Evolutionary conservation across 2,329 filamentous ascomycete species (phyloP), one percentile per base, ranked within the genome.

Genomic region (Neofusicoccum kwambonambiense): DNA sequence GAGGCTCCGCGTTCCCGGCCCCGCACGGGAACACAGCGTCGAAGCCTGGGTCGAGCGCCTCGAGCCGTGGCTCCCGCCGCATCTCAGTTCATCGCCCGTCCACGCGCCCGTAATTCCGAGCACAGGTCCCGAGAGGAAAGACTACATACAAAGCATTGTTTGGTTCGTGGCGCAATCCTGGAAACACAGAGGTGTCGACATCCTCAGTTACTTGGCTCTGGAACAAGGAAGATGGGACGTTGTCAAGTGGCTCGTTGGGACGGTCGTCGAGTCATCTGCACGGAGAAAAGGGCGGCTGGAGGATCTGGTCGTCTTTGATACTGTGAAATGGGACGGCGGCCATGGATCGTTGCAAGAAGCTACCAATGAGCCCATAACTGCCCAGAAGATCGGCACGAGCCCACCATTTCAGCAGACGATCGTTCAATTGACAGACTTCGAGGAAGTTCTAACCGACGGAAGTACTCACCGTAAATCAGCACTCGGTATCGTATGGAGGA

Each of bases 401-500:
- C 44, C 8, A 15, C 37, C 63, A n/a, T 34, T 54, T 13, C 3
- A 22, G 8, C 37, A 52, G 9, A 60, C 56, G 1, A 12, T 65
- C 17, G 45, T 52, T 11, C 54, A 60, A 47, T 27, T 63, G 39
- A 63, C 35, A 8, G 11, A 54, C 31, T 27, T 42, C 15, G 12
- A 27, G 9, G 15, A 22, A 5, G 13, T 37, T 15, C 13, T 22
- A 2, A 37, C 47, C 5, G 47, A 56, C 13, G 49, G 49, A 22
- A 5, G 17, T 0, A n/a, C n/a, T 6, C 37, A 44, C 50, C 63
- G 67, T 67, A 44, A 67, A 49, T 27, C 68, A 65, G 60, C 67
- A 69, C 66, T 83, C 17, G 81, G 81, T 11, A 75, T 78, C 52
- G 70, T 83, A 4, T 83, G 81, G 81, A 75, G 75, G 27, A 79